A percentile compares a stretch with the other conserved stretches of the same genome.
phyloP scores from a whole-genome alignment of 495 filamentous ascomycete genomes.

The Xylaria venustula region DNA sequence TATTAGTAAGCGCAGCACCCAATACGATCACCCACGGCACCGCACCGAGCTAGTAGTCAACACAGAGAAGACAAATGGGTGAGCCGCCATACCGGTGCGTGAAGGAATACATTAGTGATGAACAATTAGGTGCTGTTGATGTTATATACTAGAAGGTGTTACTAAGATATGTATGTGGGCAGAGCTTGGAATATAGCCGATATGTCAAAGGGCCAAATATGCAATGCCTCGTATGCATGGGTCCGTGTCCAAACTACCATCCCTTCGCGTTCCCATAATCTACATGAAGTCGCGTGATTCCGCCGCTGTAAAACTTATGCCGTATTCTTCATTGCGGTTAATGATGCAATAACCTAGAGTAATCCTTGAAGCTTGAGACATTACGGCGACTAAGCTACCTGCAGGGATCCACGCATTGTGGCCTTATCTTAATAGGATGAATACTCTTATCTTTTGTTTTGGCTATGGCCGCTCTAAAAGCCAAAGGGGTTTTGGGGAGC shows the following conservation, averaged over 20 bases:
- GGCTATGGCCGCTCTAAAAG: conserved; percentile 52
- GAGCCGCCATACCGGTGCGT: neutral
- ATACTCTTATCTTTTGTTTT: neutral
- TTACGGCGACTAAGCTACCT: neutral
- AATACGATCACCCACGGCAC: too few relatives aligned
- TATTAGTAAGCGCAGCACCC: too few relatives aligned
- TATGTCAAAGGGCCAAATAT: conserved; percentile 2
- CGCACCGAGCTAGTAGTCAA: neutral
- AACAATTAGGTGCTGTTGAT: conserved; percentile 4
- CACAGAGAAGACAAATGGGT: neutral
- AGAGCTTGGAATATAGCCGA: neutral
- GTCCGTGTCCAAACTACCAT: conserved; percentile 1
- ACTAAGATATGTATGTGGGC: neutral
- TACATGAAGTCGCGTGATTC: neutral
- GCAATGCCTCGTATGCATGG: conserved; percentile 4
- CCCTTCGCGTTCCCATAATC: neutral
- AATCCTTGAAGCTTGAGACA: neutral
- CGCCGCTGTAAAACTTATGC: neutral
- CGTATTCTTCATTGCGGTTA: neutral
- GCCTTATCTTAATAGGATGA: neutral
- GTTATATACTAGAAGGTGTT: neutral
- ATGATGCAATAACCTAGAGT: neutral
- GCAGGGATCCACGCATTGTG: neutral
- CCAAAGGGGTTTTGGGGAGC: conserved; percentile 92
- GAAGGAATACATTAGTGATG: conserved; percentile 9